phyloP scores from a whole-genome alignment of 495 filamentous ascomycete genomes.

The Parathielavia hyrcaniae region DNA sequence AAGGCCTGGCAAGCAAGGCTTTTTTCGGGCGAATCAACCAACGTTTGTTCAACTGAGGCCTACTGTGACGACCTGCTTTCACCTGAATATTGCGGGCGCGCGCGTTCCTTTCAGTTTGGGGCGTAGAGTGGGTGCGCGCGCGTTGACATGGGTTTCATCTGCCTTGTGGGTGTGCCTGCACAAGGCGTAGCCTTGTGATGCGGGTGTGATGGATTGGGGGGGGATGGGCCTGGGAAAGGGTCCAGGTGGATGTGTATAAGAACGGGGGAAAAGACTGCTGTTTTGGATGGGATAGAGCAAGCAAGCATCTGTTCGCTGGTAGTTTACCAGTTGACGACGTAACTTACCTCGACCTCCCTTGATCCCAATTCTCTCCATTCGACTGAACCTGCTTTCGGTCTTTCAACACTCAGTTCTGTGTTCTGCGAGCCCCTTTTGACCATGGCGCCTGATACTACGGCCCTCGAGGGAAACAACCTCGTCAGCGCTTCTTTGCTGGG shows the following conservation, averaged over 20 bases:
- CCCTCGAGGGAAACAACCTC: conserved; percentile 5
- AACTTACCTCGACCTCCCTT: neutral
- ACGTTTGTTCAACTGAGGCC: conserved; percentile 6
- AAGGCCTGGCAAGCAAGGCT: no score
- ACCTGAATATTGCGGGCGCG: no score
- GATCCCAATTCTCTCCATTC: neutral
- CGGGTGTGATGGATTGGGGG: no score
- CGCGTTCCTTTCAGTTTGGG: no score
- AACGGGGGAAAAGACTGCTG: neutral
- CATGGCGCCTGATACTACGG: neutral
- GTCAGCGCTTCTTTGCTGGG: conserved; percentile 22
- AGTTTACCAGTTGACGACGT: neutral
- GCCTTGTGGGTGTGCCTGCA: neutral
- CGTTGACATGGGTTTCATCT: neutral
- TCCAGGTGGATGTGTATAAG: neutral
- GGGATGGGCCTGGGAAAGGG: neutral
- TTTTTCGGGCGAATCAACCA: no score
- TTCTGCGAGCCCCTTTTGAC: neutral
- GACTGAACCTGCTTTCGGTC: neutral
- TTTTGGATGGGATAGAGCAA: neutral
- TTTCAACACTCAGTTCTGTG: neutral
- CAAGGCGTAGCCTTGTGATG: neutral
- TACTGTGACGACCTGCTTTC: neutral
- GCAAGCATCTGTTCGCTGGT: neutral
- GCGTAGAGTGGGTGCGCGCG: no score